Evolutionary conservation across 1,284 basidiomycete genomes (phyloP).

Genomic region (Porodaedalea pini): DNA sequence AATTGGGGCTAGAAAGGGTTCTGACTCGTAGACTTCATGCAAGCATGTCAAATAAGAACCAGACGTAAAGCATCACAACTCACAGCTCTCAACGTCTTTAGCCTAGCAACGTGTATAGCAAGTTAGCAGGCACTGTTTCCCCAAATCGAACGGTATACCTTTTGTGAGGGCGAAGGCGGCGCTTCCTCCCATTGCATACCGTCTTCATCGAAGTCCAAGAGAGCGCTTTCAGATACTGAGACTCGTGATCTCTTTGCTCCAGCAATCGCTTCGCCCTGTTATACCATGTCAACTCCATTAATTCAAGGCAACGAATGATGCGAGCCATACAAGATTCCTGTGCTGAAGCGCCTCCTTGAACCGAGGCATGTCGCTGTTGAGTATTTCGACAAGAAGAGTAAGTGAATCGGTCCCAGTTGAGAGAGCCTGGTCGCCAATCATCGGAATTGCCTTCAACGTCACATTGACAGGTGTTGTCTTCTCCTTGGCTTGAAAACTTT

Average conservation of each 20-base stretch:
- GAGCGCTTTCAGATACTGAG: slow-evolving; percentile 23
- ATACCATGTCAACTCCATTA: neutral
- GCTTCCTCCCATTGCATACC: neutral
- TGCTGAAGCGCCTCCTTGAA: slow-evolving; percentile 40
- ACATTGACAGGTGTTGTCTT: slow-evolving; percentile 29
- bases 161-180: neutral
- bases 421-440: slow-evolving; percentile 32
- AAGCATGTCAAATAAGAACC: neutral
- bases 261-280: neutral
- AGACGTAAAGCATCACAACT: neutral
- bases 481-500: neutral
- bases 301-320: neutral
- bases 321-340: slow-evolving; percentile 45
- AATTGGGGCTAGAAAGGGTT: neutral
- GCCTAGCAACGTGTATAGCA: neutral
- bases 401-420: slow-evolving; percentile 25
- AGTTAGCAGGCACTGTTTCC: neutral
- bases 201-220: slow-evolving; percentile 21
- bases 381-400: slow-evolving; percentile 38
- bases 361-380: slow-evolving; percentile 30
- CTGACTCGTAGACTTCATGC: slow-evolving; percentile 5
- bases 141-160: neutral
- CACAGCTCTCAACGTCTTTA: slow-evolving; percentile 14
- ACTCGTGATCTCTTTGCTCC: slow-evolving; percentile 6
- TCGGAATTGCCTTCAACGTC: slow-evolving; percentile 37